phyloP scores from a whole-genome alignment of 257 asterid genomes.

The Lycium barbarum region DNA sequence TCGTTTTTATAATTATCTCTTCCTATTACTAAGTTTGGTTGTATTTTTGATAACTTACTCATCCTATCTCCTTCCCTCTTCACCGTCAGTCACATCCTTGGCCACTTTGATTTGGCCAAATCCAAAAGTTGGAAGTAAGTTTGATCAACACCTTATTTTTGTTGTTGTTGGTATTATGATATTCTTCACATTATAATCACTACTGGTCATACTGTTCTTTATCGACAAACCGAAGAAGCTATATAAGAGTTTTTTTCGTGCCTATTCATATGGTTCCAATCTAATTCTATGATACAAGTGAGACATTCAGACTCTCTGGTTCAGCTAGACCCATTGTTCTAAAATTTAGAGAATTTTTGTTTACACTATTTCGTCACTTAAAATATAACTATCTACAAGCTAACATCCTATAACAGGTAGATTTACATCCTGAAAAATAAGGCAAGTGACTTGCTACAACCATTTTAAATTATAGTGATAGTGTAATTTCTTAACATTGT shows the following conservation, averaged over 20 bases:
- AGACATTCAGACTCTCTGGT: no score
- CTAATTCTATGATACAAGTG: no score
- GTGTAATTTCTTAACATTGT: neutral
- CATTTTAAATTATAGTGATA: neutral
- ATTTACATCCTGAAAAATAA: neutral
- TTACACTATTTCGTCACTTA: neutral
- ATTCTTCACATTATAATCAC: neutral
- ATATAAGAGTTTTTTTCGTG: neutral
- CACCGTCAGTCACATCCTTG: conserved; percentile 53
- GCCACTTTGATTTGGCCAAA: conserved; percentile 42
- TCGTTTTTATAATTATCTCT: conserved; percentile 54
- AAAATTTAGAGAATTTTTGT: no score
- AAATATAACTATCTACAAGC: neutral
- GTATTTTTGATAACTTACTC: conserved; percentile 49
- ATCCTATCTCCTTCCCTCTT: conserved; percentile 40
- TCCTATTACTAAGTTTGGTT: conserved; percentile 56
- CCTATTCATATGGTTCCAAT: neutral
- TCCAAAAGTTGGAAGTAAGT: conserved; percentile 36
- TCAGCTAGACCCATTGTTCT: no score
- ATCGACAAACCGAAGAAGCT: neutral
- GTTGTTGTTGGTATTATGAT: neutral
- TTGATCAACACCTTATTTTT: neutral
- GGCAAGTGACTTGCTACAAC: neutral
- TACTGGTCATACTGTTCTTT: neutral
- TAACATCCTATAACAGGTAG: neutral